Conservation (phyloP, 2,329 filamentous ascomycete genomes). For the Epicoccum nigrum region DNA sequence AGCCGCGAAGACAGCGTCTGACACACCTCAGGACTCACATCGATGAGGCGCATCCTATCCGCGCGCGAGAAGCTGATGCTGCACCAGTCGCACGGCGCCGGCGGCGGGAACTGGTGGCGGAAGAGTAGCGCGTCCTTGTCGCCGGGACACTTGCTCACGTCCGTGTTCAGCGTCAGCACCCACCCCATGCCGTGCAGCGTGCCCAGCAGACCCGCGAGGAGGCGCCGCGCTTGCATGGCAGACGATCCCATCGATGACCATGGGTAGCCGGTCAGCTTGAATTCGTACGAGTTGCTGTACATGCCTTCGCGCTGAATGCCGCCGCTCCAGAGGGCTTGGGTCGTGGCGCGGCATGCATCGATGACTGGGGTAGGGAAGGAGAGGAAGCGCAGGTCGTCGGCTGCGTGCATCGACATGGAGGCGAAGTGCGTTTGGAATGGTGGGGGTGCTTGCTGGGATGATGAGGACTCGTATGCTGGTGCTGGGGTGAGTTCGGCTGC, state of each 20-base stretch:
- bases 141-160: slow-evolving; percentile 40
- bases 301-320: slow-evolving; percentile 41
- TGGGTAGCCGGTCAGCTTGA: slow-evolving; percentile 47
- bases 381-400: slow-evolving; percentile 43
- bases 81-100: slow-evolving; percentile 48
- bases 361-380: slow-evolving; percentile 42
- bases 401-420: slow-evolving; percentile 31
- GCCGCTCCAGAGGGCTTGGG: slow-evolving; percentile 33
- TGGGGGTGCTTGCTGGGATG: slow-evolving; percentile 15
- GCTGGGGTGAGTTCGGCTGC: slow-evolving; percentile 4
- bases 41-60: slow-evolving; percentile 43
- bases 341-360: slow-evolving; percentile 29
- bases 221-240: slow-evolving; percentile 37
- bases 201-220: slow-evolving; percentile 43
- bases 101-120: slow-evolving; percentile 43
- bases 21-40: slow-evolving; percentile 23
- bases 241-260: slow-evolving; percentile 40
- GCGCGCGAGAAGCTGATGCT: slow-evolving; percentile 42
- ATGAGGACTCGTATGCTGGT: slow-evolving; percentile 17
- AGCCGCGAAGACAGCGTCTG: slow-evolving; percentile 16
- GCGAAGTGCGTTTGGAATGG: slow-evolving; percentile 31
- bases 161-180: slow-evolving; percentile 47
- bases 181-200: slow-evolving; percentile 46
- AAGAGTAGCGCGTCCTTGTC: slow-evolving; percentile 51
- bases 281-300: slow-evolving; percentile 46